Percentiles rank a stretch among this genome's conserved stretches.
Evolutionary conservation across 2,329 filamentous ascomycete genomes (phyloP).

Genomic region (Ascochyta lentis): DNA sequence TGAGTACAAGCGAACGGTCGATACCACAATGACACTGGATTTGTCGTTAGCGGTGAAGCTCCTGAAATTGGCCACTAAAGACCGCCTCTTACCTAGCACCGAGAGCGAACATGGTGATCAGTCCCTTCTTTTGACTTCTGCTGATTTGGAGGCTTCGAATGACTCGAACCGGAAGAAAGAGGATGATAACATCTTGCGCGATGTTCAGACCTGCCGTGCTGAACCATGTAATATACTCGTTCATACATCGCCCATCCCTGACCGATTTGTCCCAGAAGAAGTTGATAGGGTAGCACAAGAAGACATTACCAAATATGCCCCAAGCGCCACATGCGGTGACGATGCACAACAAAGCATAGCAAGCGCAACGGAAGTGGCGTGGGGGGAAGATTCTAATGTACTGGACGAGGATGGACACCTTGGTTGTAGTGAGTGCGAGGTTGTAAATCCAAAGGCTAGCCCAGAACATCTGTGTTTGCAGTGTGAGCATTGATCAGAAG

Average conservation of each 20-base stretch:
- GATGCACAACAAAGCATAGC: slow-evolving; percentile 37
- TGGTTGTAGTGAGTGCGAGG: slow-evolving; percentile 40
- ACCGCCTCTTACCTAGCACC: slow-evolving; percentile 44
- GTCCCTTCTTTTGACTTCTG: slow-evolving; percentile 43
- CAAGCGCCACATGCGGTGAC: slow-evolving; percentile 35
- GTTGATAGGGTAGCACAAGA: slow-evolving; percentile 41
- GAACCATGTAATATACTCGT: slow-evolving; percentile 41
- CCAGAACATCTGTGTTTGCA: slow-evolving; percentile 41
- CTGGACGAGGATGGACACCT: slow-evolving; percentile 43
- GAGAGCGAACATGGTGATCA: slow-evolving; percentile 48
- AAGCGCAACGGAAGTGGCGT: slow-evolving; percentile 35
- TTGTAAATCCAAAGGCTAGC: slow-evolving; percentile 44
- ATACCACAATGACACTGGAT: slow-evolving; percentile 41
- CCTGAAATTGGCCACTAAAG: too few species aligned
- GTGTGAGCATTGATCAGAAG: not conserved
- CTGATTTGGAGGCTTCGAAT: slow-evolving; percentile 43
- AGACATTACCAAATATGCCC: slow-evolving; percentile 43
- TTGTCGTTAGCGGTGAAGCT: slow-evolving; percentile 9
- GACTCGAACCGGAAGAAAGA: slow-evolving; percentile 41
- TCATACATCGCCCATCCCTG: slow-evolving; percentile 37
- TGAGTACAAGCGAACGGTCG: slow-evolving; percentile 42
- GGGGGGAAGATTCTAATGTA: slow-evolving; percentile 42
- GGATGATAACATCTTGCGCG: slow-evolving; percentile 40
- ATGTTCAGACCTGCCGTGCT: slow-evolving; percentile 43
- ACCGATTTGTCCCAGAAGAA: slow-evolving; percentile 43